These are phyloP conservation scores for Corniculantispora saksenae DNA, from an alignment of 2,329 filamentous ascomycete genomes.

Conservation along the genomic window DNA sequence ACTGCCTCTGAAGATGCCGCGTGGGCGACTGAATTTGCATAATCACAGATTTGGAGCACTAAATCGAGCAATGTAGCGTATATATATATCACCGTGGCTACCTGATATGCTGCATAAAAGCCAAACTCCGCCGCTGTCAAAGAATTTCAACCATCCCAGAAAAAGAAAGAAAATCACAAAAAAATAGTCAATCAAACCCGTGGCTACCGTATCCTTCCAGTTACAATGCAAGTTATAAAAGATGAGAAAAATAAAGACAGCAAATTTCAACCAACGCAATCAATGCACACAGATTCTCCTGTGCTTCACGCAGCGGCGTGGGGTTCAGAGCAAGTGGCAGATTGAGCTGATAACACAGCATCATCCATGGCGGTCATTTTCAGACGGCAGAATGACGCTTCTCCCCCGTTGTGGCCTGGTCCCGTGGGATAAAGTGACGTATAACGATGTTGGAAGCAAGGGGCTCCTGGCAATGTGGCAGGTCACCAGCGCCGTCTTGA, in stretches of 20 bases:
- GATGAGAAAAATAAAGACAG: conserved; percentile 17
- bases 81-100: conserved; percentile 16
- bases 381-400: background rate
- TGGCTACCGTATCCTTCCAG: conserved; percentile 12
- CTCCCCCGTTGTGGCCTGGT: background rate
- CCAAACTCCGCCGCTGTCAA: conserved; percentile 25
- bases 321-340: background rate
- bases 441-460: background rate
- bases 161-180: background rate
- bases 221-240: conserved; percentile 16
- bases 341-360: background rate
- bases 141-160: conserved; percentile 12
- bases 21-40: too few species aligned
- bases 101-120: conserved; percentile 12
- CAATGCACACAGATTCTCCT: background rate
- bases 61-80: conserved; percentile 8
- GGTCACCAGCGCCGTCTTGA: background rate
- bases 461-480: background rate
- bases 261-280: background rate
- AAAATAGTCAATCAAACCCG: background rate
- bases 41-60: background rate
- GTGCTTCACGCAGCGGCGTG: too few species aligned
- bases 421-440: conserved; percentile 4
- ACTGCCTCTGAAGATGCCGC: too few species aligned
- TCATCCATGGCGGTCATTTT: background rate